These are phyloP conservation scores for Heterobasidion occidentale DNA, from an alignment of 1,284 basidiomycete species.

Conservation along the genomic window DNA sequence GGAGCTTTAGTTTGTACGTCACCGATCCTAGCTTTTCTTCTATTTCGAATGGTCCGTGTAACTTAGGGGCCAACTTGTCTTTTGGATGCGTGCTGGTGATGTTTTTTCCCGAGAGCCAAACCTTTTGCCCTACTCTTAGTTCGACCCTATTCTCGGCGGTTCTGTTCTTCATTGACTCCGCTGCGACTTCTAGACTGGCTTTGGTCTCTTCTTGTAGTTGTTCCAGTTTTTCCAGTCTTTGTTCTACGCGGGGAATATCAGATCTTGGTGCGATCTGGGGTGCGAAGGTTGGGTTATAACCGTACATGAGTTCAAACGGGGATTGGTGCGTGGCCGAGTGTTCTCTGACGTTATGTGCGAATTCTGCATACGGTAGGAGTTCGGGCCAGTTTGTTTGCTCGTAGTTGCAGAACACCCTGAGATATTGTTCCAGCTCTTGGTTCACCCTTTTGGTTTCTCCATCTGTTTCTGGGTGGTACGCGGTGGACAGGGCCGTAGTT, in stretches of 20 bases:
- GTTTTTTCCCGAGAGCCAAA: neutral
- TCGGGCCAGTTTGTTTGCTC: slow-evolving; percentile 5
- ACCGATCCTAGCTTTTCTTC: neutral
- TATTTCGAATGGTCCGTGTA: neutral
- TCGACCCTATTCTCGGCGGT: no score
- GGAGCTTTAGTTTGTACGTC: slow-evolving; percentile 1
- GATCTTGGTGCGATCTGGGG: no score
- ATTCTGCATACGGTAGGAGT: slow-evolving; percentile 2
- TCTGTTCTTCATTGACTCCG: no score
- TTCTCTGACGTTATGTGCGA: slow-evolving; percentile 4
- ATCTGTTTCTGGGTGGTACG: slow-evolving; percentile 4
- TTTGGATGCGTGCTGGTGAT: neutral
- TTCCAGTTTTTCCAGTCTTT: no score
- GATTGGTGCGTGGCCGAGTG: slow-evolving; percentile 1
- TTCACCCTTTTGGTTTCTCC: slow-evolving; percentile 10
- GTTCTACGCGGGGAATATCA: no score
- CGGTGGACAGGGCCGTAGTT: slow-evolving; percentile 4
- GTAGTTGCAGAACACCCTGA: slow-evolving; percentile 4
- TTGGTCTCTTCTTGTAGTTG: no score
- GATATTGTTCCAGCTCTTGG: slow-evolving; percentile 6
- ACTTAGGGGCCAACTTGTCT: neutral
- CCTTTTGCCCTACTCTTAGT: no score
- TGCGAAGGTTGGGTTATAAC: no score
- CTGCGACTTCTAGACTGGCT: no score
- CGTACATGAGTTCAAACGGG: no score